Conservation (phyloP, 768 basidiomycete species). For the Hericium coralloides region DNA sequence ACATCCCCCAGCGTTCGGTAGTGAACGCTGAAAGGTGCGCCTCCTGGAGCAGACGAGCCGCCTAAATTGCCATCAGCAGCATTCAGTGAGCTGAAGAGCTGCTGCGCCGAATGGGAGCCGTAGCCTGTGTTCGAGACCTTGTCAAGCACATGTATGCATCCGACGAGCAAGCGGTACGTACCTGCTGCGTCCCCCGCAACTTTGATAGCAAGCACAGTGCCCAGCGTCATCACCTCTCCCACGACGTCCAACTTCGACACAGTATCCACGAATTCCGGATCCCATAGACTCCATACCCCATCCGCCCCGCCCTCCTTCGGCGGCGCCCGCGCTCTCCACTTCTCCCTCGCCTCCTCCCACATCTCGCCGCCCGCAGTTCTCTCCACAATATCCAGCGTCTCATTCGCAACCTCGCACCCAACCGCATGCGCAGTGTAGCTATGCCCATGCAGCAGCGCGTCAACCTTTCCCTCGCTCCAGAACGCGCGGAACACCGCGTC, state of each 20-base stretch:
- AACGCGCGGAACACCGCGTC: conserved; percentile 78
- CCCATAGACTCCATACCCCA: conserved; percentile 83
- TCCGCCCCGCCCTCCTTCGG: conserved; percentile 5
- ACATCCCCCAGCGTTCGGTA: conserved; percentile 85
- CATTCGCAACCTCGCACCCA: conserved; percentile 86
- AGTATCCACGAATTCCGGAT: conserved; percentile 53
- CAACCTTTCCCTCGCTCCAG: conserved; percentile 61
- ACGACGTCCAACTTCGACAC: conserved; percentile 52
- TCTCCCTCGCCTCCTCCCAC: conserved; percentile 51
- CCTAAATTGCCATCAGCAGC: conserved; percentile 11
- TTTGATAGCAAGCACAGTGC: conserved; percentile 77
- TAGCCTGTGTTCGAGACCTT: conserved; percentile 29
- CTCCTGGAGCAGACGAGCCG: conserved; percentile 37
- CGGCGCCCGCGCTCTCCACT: conserved; percentile 39
- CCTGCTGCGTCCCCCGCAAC: conserved; percentile 49
- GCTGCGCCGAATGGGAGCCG: conserved; percentile 53
- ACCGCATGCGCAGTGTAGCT: conserved; percentile 93
- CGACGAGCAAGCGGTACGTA: conserved; percentile 15
- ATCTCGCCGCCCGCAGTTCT: conserved; percentile 34
- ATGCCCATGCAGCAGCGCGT: conserved; percentile 89
- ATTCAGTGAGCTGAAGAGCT: conserved; percentile 45
- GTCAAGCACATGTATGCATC: conserved; percentile 6
- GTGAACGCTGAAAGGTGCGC: conserved; percentile 62
- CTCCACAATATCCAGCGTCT: conserved; percentile 62
- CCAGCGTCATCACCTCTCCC: conserved; percentile 77